Conservation (phyloP, 495 filamentous ascomycete species). For the Neurospora africana region DNA sequence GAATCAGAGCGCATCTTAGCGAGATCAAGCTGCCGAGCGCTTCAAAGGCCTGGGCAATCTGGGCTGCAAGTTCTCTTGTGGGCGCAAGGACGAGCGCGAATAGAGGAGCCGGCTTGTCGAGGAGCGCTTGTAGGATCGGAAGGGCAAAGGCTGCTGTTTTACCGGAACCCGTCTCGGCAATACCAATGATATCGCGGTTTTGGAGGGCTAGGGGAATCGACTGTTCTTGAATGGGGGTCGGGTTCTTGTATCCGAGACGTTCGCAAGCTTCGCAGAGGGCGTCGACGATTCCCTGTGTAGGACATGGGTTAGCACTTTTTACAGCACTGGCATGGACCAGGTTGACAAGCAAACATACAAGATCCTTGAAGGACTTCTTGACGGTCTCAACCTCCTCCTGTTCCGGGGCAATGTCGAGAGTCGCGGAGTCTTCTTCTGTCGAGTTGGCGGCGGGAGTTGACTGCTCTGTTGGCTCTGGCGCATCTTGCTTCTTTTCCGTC, state of each 20-base stretch:
- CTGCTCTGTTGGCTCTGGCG: conserved; percentile 3
- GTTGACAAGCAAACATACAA: conserved; percentile 25
- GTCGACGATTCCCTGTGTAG: conserved; percentile 59
- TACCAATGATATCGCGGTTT: conserved; percentile 78
- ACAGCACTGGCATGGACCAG: neutral
- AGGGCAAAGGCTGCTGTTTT: conserved; percentile 88
- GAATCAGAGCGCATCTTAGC: conserved; percentile 66
- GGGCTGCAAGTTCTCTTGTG: conserved; percentile 83
- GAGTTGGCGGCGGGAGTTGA: neutral
- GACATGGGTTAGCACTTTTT: neutral
- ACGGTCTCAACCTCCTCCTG: conserved; percentile 14
- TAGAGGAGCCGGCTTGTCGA: conserved; percentile 69
- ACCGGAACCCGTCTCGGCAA: conserved; percentile 89
- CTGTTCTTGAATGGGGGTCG: conserved; percentile 68
- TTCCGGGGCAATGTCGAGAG: conserved; percentile 11
- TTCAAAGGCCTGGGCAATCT: conserved; percentile 78
- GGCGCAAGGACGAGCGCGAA: conserved; percentile 79
- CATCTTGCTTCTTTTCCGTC: conserved; percentile 1
- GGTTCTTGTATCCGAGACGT: conserved; percentile 67
- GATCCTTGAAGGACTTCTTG: conserved; percentile 65
- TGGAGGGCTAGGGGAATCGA: conserved; percentile 73
- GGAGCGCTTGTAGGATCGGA: conserved; percentile 77
- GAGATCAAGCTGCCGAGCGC: conserved; percentile 72
- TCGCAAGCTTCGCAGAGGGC: conserved; percentile 79
- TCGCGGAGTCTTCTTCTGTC: conserved; percentile 1